phyloP scores from a whole-genome alignment of 495 filamentous ascomycete genomes.

The Aspergillus wentii region DNA sequence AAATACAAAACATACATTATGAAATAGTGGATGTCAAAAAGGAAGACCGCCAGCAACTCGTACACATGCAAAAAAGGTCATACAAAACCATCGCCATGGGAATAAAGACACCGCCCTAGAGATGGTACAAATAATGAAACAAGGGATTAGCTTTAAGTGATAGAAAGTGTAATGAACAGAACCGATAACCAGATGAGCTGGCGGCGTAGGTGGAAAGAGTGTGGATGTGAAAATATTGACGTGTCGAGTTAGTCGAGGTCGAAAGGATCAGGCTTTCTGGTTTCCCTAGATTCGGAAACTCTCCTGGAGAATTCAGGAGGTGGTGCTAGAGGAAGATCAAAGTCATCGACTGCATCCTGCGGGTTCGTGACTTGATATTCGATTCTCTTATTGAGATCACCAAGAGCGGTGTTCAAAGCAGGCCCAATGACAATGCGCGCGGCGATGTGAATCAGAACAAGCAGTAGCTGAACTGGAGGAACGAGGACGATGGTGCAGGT shows the following conservation, averaged over 20 bases:
- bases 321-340: constrained; percentile 35
- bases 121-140: constrained; percentile 1
- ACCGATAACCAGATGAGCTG: no score
- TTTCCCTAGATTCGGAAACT: constrained; percentile 23
- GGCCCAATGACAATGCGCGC: constrained; percentile 63
- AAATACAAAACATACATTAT: constrained; percentile 20
- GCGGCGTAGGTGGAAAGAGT: no score
- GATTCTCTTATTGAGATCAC: constrained; percentile 11
- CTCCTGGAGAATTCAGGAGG: constrained; percentile 21
- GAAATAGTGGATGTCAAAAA: constrained; percentile 10
- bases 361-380: constrained; percentile 12
- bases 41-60: constrained; percentile 5
- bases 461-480: constrained; percentile 69
- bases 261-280: constrained; percentile 26
- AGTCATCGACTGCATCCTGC: constrained; percentile 33
- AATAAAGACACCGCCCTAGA: constrained; percentile 2
- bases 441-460: constrained; percentile 74
- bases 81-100: constrained; percentile 14
- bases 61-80: constrained; percentile 9
- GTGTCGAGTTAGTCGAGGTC: constrained; percentile 21
- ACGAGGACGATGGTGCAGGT: constrained; percentile 69
- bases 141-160: background rate
- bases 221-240: background rate
- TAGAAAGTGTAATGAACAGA: no score
- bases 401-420: constrained; percentile 13